Conservation (phyloP, 345 rosid genomes). For the Moricandia arvensis region DNA sequence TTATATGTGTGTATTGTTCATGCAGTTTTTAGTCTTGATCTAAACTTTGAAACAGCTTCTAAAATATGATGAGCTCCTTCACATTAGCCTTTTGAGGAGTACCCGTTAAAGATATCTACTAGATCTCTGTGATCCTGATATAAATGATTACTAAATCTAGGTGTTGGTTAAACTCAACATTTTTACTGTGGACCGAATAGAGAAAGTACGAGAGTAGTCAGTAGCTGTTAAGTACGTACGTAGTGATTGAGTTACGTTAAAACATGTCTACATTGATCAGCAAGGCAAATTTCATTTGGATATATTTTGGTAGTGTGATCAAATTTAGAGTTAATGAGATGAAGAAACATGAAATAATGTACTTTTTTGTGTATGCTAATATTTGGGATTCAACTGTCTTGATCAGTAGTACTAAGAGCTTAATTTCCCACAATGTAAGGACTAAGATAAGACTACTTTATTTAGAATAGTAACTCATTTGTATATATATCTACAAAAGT, state of each 20-base stretch:
- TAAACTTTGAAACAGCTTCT: neutral
- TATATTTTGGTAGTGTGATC: neutral
- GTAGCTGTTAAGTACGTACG: neutral
- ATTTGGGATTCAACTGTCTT: neutral
- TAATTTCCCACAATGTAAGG: neutral
- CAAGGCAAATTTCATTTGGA: neutral
- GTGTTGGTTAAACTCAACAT: neutral
- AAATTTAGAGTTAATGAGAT: neutral
- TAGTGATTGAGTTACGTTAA: neutral
- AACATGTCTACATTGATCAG: neutral
- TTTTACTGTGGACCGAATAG: neutral
- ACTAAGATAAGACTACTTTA: neutral
- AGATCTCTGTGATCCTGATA: neutral
- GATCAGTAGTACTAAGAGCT: neutral
- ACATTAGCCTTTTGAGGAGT: neutral
- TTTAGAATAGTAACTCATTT: neutral
- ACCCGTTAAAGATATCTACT: neutral
- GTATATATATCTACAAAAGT: neutral
- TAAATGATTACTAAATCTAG: neutral
- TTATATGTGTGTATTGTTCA: conserved; percentile 8
- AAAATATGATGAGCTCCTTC: neutral
- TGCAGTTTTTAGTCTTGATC: conserved; percentile 7
- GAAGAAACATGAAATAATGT: neutral
- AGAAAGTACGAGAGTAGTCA: neutral
- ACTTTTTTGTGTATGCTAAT: neutral